phyloP scores from a whole-genome alignment of 1,284 basidiomycete genomes.

The Anthracocystis walkeri region DNA sequence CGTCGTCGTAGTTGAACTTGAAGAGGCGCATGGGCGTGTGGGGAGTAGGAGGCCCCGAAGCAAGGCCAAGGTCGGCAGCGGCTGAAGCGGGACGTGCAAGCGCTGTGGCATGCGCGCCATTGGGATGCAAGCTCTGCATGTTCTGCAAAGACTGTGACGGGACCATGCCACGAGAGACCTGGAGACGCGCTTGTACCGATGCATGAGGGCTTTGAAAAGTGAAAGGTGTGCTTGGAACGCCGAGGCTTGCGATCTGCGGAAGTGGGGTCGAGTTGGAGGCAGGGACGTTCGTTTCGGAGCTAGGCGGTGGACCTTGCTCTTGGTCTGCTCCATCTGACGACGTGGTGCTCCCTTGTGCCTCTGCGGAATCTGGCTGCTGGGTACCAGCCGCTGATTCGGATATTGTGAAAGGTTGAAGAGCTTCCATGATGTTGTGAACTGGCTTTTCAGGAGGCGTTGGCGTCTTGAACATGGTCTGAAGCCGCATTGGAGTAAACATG shows the following conservation, averaged over 20 bases:
- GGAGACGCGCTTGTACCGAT: slow-evolving; percentile 7
- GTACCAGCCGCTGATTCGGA: slow-evolving; percentile 3
- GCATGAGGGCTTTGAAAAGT: slow-evolving; percentile 33
- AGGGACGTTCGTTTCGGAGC: background rate
- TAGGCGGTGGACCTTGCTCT: background rate
- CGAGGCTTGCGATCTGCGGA: background rate
- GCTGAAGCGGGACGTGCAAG: slow-evolving; percentile 45
- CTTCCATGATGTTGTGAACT: slow-evolving; percentile 28
- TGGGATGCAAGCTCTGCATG: slow-evolving; percentile 36
- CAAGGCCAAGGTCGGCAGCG: slow-evolving; percentile 33
- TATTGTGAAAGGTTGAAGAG: slow-evolving; percentile 17
- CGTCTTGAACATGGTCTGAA: slow-evolving; percentile 65
- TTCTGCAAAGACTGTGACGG: slow-evolving; percentile 44
- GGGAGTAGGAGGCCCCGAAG: slow-evolving; percentile 44
- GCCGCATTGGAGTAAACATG: slow-evolving; percentile 65
- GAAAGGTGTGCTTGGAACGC: slow-evolving; percentile 31
- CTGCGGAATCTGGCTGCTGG: background rate
- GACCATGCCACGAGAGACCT: slow-evolving; percentile 24
- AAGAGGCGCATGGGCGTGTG: slow-evolving; percentile 61
- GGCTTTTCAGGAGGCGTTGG: slow-evolving; percentile 51
- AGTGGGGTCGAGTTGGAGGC: background rate
- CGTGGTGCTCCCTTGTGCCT: background rate
- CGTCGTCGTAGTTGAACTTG: slow-evolving; percentile 55
- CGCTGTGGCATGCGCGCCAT: slow-evolving; percentile 22
- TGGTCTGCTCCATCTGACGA: background rate